Evolutionary conservation across 2,329 filamentous ascomycete genomes (phyloP), one percentile per base, ranked within the genome.

Genomic region (Cladorrhinum sp.): DNA sequence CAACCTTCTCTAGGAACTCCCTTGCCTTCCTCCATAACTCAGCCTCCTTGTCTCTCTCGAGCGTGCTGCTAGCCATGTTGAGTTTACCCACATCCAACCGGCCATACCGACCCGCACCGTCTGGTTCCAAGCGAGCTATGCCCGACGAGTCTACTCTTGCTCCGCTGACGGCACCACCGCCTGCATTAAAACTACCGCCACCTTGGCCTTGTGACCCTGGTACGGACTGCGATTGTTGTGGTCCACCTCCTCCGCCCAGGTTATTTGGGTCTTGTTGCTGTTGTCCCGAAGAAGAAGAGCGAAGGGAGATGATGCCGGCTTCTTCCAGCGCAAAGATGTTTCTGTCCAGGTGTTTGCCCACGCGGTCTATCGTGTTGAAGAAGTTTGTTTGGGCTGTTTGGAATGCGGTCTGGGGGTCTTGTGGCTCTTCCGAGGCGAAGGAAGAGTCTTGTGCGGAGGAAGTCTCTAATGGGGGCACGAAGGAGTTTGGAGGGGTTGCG

Each of bases 81-180:
- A 98, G 76, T 85, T 90, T 93, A 29, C 93, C 93, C 13, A 96
- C 88, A 71, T 97, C 93, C 57, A 97, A 79, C 25, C 77, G 78
- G 9, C 83, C 84, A 32, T 85, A 82, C 67, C 79, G 79, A 22
- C 79, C 84, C 59, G 79, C 75, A 41, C 81, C 84, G 50, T 84
- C 77, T 41, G 86, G 79, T 71, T 85, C 76, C 65, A 85, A 66
- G 9, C 78, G 77, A 12, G 75, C 72, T 49, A 73, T 74, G 9
- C 69, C 57, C 8, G 3, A 18, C 41, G 36, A 6, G 16, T 41
- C 36, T 18, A 13, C 41, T 10, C 8, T 13, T 10, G 32, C 32
- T 10, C 8, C 32, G 12, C 32, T 12, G 18, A 41, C 48, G 20
- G 23, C 45, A 23, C 45, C 48, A 4, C 48, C 24, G n/a, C n/a